A percentile compares a stretch with the other conserved stretches of the same genome.
These are phyloP conservation scores for Halenospora varia DNA, from an alignment of 495 filamentous ascomycete genomes.

Conservation along the genomic window DNA sequence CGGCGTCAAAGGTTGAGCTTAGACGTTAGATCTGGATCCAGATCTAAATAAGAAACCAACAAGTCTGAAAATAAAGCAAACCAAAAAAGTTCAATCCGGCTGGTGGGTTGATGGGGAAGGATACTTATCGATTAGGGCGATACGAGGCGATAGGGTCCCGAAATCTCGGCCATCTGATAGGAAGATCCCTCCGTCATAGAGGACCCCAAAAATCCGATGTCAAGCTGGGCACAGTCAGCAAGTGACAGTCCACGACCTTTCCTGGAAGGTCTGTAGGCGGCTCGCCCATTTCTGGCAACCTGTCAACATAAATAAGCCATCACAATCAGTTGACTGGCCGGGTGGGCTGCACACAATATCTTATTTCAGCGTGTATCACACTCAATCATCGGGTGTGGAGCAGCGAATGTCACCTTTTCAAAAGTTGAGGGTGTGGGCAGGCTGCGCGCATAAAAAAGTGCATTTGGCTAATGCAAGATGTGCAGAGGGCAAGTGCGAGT, in stretches of 20 bases:
- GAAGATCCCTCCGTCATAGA: too few relatives aligned
- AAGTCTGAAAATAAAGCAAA: background rate
- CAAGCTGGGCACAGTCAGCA: background rate
- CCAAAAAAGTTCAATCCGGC: background rate
- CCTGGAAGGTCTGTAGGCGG: background rate
- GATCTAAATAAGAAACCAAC: background rate
- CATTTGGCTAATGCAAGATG: conserved; percentile 6
- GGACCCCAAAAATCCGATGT: too few relatives aligned
- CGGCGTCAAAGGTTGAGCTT: background rate
- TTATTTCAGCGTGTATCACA: background rate
- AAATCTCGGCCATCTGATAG: background rate
- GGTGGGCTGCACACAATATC: background rate
- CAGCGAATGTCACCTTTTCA: background rate
- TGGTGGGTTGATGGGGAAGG: background rate
- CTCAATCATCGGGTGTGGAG: background rate
- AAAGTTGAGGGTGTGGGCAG: background rate
- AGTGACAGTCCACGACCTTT: background rate
- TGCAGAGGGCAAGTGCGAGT: conserved; percentile 1
- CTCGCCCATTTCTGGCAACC: background rate
- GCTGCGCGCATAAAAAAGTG: background rate
- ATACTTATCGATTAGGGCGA: background rate
- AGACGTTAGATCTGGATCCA: background rate
- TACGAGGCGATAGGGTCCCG: conserved; percentile 1
- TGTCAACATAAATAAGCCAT: background rate
- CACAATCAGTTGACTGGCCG: background rate